phyloP scores from a whole-genome alignment of 2,329 filamentous ascomycete species.

The Trichoderma sp. region DNA sequence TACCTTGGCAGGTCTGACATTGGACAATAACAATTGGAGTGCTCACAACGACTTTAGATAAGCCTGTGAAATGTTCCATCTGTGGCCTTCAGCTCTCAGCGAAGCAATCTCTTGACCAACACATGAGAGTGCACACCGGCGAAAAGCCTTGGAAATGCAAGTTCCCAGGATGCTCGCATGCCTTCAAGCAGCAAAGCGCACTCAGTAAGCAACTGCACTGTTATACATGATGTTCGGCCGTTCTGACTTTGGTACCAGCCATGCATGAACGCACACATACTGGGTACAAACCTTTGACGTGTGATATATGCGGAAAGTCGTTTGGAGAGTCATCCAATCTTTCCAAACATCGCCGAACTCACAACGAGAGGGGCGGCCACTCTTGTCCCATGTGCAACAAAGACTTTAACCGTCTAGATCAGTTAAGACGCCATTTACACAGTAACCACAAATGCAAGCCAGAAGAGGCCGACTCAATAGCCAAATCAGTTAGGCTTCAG shows the following conservation, averaged over 20 bases:
- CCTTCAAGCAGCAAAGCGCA: constrained; percentile 65
- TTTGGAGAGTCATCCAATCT: constrained; percentile 66
- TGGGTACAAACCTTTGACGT: constrained; percentile 59
- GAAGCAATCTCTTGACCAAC: constrained; percentile 64
- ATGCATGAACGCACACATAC: constrained; percentile 67
- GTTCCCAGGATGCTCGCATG: constrained; percentile 48
- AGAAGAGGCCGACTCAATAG: constrained; percentile 10
- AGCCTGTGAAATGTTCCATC: constrained; percentile 54
- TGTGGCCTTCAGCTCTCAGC: constrained; percentile 61
- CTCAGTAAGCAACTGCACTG: constrained; percentile 48
- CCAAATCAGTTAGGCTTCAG: neutral
- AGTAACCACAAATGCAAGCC: constrained; percentile 17
- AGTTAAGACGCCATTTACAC: constrained; percentile 52
- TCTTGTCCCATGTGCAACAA: constrained; percentile 53
- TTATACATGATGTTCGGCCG: neutral
- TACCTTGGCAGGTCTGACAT: neutral
- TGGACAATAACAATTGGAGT: too few species aligned
- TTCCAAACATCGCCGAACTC: constrained; percentile 62
- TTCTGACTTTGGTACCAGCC: constrained; percentile 39
- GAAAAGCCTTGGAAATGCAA: constrained; percentile 61
- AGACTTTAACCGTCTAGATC: constrained; percentile 58
- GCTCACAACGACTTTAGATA: constrained; percentile 41
- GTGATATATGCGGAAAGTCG: constrained; percentile 54
- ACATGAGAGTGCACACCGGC: constrained; percentile 64
- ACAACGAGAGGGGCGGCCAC: constrained; percentile 51